phyloP scores from a whole-genome alignment of 1,284 basidiomycete genomes.

The Xerocomus amazonicus region DNA sequence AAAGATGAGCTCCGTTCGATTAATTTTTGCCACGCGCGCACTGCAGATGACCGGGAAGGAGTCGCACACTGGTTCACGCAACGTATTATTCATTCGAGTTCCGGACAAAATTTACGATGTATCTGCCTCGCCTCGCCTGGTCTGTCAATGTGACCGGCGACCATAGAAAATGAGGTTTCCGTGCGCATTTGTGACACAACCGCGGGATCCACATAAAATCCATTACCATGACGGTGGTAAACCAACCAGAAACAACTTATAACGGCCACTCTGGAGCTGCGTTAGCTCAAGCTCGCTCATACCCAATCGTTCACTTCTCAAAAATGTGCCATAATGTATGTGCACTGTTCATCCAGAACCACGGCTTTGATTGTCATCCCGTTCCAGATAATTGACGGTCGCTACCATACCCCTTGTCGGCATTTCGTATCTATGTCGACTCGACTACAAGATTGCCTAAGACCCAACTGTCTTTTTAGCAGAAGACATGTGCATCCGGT shows the following conservation, averaged over 20 bases:
- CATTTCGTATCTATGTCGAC: constrained; percentile 76
- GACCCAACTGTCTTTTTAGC: constrained; percentile 67
- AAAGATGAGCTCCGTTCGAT: constrained; percentile 8
- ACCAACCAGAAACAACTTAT: constrained; percentile 17
- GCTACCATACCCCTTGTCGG: constrained; percentile 67
- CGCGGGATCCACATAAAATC: constrained; percentile 32
- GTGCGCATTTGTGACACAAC: constrained; percentile 36
- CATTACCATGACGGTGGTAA: constrained; percentile 16
- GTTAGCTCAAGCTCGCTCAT: constrained; percentile 11
- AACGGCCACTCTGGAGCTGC: constrained; percentile 15
- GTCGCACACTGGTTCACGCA: constrained; percentile 15
- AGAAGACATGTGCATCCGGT: constrained; percentile 54
- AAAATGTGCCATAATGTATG: constrained; percentile 77
- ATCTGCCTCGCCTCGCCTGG: constrained; percentile 39
- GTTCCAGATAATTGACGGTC: constrained; percentile 69
- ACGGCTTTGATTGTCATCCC: constrained; percentile 5
- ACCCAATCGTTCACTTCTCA: constrained; percentile 17
- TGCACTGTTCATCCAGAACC: constrained; percentile 14
- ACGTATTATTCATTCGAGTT: constrained; percentile 25
- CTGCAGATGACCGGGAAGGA: constrained; percentile 11
- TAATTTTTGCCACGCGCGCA: constrained; percentile 15
- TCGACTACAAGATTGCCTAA: constrained; percentile 62
- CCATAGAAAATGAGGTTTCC: constrained; percentile 40
- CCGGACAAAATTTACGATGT: constrained; percentile 22
- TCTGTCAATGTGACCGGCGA: constrained; percentile 34